These are phyloP conservation scores for Malania oleifera DNA, from an alignment of 164 flowering plant species.

Conservation along the genomic window DNA sequence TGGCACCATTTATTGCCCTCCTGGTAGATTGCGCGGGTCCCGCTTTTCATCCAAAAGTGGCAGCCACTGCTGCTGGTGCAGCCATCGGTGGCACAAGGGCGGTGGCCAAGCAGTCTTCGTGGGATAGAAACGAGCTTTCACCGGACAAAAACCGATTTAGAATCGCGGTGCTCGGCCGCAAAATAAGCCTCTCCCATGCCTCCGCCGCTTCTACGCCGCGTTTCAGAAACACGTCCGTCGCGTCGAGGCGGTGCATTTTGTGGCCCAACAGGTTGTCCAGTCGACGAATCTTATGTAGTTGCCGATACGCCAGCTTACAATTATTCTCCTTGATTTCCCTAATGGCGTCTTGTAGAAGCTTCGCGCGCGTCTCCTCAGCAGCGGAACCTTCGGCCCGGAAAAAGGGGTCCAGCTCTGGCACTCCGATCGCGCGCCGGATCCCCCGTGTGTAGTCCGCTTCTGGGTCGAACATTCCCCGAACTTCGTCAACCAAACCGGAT, in stretches of 20 bases:
- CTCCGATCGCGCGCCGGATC: constrained; percentile 52
- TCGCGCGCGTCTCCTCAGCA: constrained; percentile 5
- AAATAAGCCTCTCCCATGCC: constrained; percentile 41
- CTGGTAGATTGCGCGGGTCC: constrained; percentile 10
- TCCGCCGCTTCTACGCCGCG: constrained; percentile 23
- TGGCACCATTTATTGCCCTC: neutral
- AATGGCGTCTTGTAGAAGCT: constrained; percentile 28
- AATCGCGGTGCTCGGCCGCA: constrained; percentile 23
- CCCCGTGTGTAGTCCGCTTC: constrained; percentile 38
- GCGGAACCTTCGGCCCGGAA: constrained; percentile 15
- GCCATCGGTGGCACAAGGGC: neutral
- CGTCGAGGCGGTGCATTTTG: constrained; percentile 38
- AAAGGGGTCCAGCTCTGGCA: constrained; percentile 42
- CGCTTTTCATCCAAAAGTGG: constrained; percentile 3
- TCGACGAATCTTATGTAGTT: constrained; percentile 37
- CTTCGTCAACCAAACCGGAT: constrained; percentile 46
- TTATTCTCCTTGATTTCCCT: constrained; percentile 40
- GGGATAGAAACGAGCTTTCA: neutral
- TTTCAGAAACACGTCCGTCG: constrained; percentile 38
- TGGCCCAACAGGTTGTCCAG: constrained; percentile 17
- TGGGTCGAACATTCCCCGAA: constrained; percentile 32
- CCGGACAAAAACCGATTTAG: constrained; percentile 23
- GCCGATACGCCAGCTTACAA: constrained; percentile 28
- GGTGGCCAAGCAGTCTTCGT: neutral
- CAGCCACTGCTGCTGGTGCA: neutral